These are phyloP conservation scores for Penicillium taxi DNA, from an alignment of 495 filamentous ascomycete genomes.

Conservation along the genomic window DNA sequence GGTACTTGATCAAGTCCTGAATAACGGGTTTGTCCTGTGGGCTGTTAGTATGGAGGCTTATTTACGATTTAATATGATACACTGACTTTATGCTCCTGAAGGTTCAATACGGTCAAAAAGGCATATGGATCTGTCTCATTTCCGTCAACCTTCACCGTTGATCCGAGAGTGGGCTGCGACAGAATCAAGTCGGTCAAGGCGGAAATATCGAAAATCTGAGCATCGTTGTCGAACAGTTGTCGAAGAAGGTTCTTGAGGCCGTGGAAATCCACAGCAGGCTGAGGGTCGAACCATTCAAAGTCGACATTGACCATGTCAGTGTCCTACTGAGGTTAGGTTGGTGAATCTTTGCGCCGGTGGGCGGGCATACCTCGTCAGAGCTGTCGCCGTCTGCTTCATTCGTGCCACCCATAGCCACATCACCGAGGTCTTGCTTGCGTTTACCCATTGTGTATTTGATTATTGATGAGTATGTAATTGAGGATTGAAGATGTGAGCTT, in stretches of 20 bases:
- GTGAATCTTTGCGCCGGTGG: neutral
- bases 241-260: constrained; percentile 84
- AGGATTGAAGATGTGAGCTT: constrained; percentile 8
- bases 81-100: constrained; percentile 62
- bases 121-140: constrained; percentile 93
- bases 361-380: constrained; percentile 35
- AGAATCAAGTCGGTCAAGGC: constrained; percentile 81
- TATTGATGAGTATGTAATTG: constrained; percentile 4
- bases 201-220: constrained; percentile 75
- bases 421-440: constrained; percentile 41
- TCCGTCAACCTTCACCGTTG: constrained; percentile 90
- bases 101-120: constrained; percentile 82
- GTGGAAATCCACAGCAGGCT: constrained; percentile 85
- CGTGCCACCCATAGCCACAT: constrained; percentile 38
- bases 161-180: constrained; percentile 79
- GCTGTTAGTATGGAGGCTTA: constrained; percentile 11
- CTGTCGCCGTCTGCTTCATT: constrained; percentile 27
- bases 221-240: constrained; percentile 89
- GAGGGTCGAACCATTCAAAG: constrained; percentile 97
- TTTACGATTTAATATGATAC: neutral
- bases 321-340: constrained; percentile 46
- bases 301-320: constrained; percentile 89
- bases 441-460: constrained; percentile 36
- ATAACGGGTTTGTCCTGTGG: constrained; percentile 58
- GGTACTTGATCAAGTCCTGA: constrained; percentile 61